Conservation (phyloP, 306 rosid genomes). For the Glycyrrhiza uralensis region DNA sequence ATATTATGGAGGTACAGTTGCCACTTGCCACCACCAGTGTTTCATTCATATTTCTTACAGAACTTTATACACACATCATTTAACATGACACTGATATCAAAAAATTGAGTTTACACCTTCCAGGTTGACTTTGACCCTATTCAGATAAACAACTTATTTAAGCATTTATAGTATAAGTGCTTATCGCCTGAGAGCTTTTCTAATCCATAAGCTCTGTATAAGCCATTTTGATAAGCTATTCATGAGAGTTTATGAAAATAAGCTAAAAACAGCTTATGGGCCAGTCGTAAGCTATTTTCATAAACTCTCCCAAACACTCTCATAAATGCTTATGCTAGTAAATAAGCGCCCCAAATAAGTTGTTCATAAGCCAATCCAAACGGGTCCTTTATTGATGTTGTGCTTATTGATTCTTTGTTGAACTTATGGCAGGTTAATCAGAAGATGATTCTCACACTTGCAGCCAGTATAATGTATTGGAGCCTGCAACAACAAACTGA, state of each 20-base stretch:
- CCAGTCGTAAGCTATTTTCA: too few relatives aligned
- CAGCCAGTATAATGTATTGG: constrained; percentile 94
- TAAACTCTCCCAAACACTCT: too few relatives aligned
- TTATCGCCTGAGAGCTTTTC: too few relatives aligned
- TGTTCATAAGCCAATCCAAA: too few relatives aligned
- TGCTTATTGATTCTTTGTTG: background rate
- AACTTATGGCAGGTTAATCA: constrained; percentile 78
- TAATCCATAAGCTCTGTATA: too few relatives aligned
- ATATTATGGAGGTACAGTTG: constrained; percentile 80
- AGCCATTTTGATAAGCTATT: too few relatives aligned
- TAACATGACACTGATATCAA: background rate
- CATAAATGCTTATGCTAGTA: too few relatives aligned
- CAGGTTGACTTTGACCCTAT: background rate
- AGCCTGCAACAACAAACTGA: constrained; percentile 73
- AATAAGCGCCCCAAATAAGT: too few relatives aligned
- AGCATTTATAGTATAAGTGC: too few relatives aligned
- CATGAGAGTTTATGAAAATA: too few relatives aligned
- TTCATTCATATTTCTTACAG: background rate
- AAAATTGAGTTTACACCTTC: background rate
- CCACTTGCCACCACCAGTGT: constrained; percentile 12
- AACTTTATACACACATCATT: background rate
- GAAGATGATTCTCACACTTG: constrained; percentile 87
- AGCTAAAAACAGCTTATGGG: too few relatives aligned
- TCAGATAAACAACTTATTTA: too few relatives aligned
- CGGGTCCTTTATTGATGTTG: background rate